Evolutionary conservation across 176 grass and related monocot genomes (phyloP), one percentile per base, ranked within the genome.

Genomic region (Eleusine indica): DNA sequence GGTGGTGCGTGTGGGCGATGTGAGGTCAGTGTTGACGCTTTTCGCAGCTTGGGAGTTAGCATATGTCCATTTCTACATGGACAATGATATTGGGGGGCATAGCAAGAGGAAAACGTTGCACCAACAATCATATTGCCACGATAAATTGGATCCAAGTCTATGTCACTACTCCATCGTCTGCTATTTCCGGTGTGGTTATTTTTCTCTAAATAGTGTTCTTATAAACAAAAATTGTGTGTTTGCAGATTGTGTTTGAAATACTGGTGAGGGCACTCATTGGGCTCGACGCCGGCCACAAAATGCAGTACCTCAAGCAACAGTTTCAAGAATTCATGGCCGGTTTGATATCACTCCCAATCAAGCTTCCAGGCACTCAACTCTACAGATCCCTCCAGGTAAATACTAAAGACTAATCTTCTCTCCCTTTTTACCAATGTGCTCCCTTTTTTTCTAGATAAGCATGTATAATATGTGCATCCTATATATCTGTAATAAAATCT

Each of bases 241-340:
- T 13, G 37, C 51, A 97, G 94, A 90, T 97, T 71, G 89, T 99
- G 77, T 99, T 99, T 79, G 89, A 89, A 57, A 94, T 99, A 30
- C 91, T 96, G 7, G 96, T 96, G 44, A 75, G 73, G 65, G 93
- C 86, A 3, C 80, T 99, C 74, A 96, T 99, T 16, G 96, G 96
- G 43, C 77, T 96, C 68, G 91, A 94, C 53, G 80, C 88, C 62
- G 89, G 91, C 2, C 62, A 87, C 46, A 83, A 99, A 80, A 96
- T 99, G 93, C 75, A 96, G 80, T 93, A 87, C 68, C 79, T 99
- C 52, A 96, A 90, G 81, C 82, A 91, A 80, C 83, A 96, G 88
- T 99, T 99, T 77, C 77, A 76, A 14, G 96, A 99, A 85, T 99
- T 99, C 74, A 99, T 99, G 71, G 91, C 91, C 2, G 96, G 96